These are phyloP conservation scores for Populus nigra DNA, from an alignment of 345 rosid species.

Conservation along the genomic window DNA sequence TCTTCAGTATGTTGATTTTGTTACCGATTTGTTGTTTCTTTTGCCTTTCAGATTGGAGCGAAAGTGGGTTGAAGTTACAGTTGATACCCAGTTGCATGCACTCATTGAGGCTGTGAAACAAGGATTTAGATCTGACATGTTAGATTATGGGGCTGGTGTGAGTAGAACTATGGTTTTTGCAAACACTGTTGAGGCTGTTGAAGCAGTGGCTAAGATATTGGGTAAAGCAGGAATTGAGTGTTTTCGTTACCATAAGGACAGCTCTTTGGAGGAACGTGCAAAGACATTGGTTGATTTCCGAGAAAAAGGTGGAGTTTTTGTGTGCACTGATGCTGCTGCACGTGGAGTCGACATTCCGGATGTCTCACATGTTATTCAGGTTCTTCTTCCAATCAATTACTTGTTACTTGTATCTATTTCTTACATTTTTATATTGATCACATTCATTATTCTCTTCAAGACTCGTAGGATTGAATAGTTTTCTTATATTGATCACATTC, in stretches of 20 bases:
- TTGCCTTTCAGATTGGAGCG: slow-evolving; percentile 63
- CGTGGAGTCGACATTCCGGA: slow-evolving; percentile 96
- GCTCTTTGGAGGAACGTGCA: slow-evolving; percentile 76
- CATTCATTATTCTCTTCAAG: too few relatives aligned
- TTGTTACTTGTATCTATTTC: neutral
- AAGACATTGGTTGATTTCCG: slow-evolving; percentile 56
- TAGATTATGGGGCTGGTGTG: slow-evolving; percentile 25
- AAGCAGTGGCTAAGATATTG: slow-evolving; percentile 75
- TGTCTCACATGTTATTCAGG: slow-evolving; percentile 93
- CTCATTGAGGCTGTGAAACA: slow-evolving; percentile 72
- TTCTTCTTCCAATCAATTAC: slow-evolving; percentile 23
- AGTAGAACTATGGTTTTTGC: slow-evolving; percentile 92
- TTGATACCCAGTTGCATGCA: slow-evolving; percentile 82
- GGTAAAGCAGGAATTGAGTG: slow-evolving; percentile 74
- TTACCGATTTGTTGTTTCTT: slow-evolving; percentile 15
- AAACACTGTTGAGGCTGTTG: slow-evolving; percentile 85
- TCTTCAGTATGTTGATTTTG: neutral
- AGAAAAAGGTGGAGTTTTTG: slow-evolving; percentile 80
- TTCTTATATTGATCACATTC: too few relatives aligned
- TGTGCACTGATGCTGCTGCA: slow-evolving; percentile 98
- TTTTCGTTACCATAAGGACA: slow-evolving; percentile 77
- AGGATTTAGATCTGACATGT: slow-evolving; percentile 24
- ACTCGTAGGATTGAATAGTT: too few relatives aligned
- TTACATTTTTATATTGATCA: too few relatives aligned
- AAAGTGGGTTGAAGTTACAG: slow-evolving; percentile 80